These are phyloP conservation scores for Acanthochlamys bracteata DNA, from an alignment of 106 monocot genomes.

Conservation along the genomic window DNA sequence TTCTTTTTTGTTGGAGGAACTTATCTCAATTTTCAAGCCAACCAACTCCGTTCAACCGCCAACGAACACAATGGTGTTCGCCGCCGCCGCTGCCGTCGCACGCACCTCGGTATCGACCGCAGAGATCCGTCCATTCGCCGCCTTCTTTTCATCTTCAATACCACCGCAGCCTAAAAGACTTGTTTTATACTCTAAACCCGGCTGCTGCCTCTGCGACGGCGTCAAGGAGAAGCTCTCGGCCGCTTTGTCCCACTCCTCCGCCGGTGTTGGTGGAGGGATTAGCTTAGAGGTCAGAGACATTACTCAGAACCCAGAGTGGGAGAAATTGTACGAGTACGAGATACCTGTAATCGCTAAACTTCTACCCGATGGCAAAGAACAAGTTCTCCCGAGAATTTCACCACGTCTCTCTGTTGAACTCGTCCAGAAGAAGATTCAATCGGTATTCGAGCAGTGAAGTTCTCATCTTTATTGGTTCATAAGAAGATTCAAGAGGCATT, in stretches of 20 bases:
- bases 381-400: not conserved
- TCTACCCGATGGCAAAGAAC: conserved; percentile 82
- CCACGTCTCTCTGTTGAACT: not conserved
- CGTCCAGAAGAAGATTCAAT: not conserved
- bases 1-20: too few species aligned
- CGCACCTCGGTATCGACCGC: too few species aligned
- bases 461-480: too few species aligned
- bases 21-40: too few species aligned
- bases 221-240: conserved; percentile 91
- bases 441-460: too few species aligned
- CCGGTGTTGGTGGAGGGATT: not conserved
- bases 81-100: too few species aligned
- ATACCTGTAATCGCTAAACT: conserved; percentile 78
- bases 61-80: too few species aligned
- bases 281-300: conserved; percentile 60
- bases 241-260: conserved; percentile 44
- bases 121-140: not conserved
- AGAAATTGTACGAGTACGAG: conserved; percentile 85
- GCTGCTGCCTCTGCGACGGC: conserved; percentile 96
- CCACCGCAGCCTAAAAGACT: conserved; percentile 19
- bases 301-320: conserved; percentile 66
- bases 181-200: conserved; percentile 74
- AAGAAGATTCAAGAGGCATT: too few species aligned
- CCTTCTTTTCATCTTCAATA: not conserved
- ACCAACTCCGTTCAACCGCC: too few species aligned